Evolutionary conservation across 106 monocot genomes (phyloP), one percentile per base, ranked within the genome.

Genomic region (Platanthera guangdongensis): DNA sequence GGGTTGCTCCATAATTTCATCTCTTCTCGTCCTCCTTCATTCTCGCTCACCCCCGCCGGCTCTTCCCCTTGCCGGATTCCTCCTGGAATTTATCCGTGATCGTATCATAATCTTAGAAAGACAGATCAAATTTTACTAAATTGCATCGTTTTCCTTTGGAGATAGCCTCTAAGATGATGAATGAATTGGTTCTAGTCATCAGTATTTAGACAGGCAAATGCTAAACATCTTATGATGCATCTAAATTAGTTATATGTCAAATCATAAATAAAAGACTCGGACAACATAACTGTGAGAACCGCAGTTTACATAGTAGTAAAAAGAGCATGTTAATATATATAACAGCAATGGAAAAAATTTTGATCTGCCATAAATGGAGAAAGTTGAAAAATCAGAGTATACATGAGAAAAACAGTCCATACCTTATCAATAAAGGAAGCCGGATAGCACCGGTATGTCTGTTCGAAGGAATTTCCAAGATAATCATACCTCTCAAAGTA

Each of bases 371-470:
- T 18, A 14, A 72, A 80, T 74, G 74, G 9, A 8, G 19, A 74
- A 7, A 18, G 10, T 25, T 12, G 30, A 52, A 12, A 25, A 52
- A 16, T 74, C 4, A 52, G 7, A 9, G 6, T 12, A 52, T 48
- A 22, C 15, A 67, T 21, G 11, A 47, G 7, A 54, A 18, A 74
- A 73, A 45, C 3, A 9, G n/a, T 73, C 8, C 63, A 65, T 76
- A 95, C 94, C 87, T 92, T 95, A 46, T 95, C 92, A 74, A 95
- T 95, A 78, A 95, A 95, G 14, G 94, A 95, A 30, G 91, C 82
- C 22, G 94, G 94, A 68, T 95, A 95, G 75, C 94, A 95, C 9
- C 87, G 89, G 32, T 95, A 95, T 18, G 92, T 92, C 73, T 92
- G 91, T 82, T 95, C 94, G 71, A 95, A 95, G 11, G 83, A 82